Base-by-base conservation (phyloP, 805 yeast species). In the Yarrowia porcina region DNA sequence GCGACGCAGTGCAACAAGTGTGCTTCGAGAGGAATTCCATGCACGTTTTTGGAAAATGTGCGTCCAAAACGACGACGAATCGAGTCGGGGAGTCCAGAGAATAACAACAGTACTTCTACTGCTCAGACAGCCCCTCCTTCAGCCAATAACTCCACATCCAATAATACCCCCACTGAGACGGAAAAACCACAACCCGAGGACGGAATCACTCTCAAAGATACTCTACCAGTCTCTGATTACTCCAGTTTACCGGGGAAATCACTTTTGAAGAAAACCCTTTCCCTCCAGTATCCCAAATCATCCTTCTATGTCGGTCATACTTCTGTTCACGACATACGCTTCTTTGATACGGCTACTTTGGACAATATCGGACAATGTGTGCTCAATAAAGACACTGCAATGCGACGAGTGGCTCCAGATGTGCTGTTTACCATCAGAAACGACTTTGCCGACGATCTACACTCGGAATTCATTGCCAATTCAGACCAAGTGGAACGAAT, bases 291-390 rank as follows among this genome's bases (percentile, higher is more conserved):
- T 69, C 97, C 98, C 1, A 77, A 97, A 64, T 90, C 97, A 0
- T 87, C 96, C 18, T 90, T 90, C 69, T 88, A 85, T 69, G 86
- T 92, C 20, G 97, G 98, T 0, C 86, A 96, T 1, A 88, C 96
- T 0, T 90, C 97, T 17, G 80, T 89, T 28, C 90, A 86, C 71
- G 98, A 93, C 72, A 78, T 83, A 25, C 79, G 83, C 13, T 78
- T 93, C 25, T 77, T 93, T 20, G 86, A 88, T 65, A 76, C 82
- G 41, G 83, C 90, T 35, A 82, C 79, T 30, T 72, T 86, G 28
- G 87, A 85, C 72, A 87, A 86, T 67, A 83, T 88, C 47, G 96
- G 89, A 70, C 97, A 90, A 72, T 87, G 91, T 18, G 89, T 86
- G 69, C 75, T 93, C 54, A 83, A 86, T 64, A 81, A 83, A 39